phyloP scores from a whole-genome alignment of 257 asterid species.

The Rhazya stricta region DNA sequence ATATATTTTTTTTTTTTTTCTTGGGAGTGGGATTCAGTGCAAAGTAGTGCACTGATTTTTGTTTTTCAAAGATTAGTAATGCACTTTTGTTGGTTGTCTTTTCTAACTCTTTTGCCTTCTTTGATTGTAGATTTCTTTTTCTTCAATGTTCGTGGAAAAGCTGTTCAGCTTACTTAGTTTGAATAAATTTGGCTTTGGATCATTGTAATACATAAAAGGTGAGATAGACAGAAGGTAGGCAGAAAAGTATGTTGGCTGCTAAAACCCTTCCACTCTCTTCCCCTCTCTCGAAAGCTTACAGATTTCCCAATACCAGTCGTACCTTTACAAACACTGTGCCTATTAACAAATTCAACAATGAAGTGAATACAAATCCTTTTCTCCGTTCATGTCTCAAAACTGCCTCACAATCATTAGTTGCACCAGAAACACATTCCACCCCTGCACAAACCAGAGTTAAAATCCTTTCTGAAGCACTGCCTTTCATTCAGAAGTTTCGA shows the following conservation, averaged over 20 bases:
- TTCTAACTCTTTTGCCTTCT: not conserved
- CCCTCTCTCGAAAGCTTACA: conserved; percentile 16
- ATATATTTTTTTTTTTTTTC: not conserved
- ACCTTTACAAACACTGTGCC: conserved; percentile 17
- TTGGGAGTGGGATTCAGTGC: too few species aligned
- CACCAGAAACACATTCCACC: conserved; percentile 32
- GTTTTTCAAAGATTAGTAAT: not conserved
- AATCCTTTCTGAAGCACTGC: conserved; percentile 71
- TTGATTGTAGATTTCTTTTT: not conserved
- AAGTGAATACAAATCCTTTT: conserved; percentile 19
- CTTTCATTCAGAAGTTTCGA: conserved; percentile 68
- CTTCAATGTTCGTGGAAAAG: not conserved
- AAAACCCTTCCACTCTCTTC: conserved; percentile 38
- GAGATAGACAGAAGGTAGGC: conserved; percentile 4
- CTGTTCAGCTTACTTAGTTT: not conserved
- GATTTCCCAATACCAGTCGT: conserved; percentile 22
- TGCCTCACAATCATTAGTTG: conserved; percentile 29
- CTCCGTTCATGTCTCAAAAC: conserved; percentile 36
- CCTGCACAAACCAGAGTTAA: conserved; percentile 58
- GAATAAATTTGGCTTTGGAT: not conserved
- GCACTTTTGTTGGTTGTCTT: not conserved
- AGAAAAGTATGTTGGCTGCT: conserved; percentile 44
- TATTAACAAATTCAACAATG: conserved; percentile 8
- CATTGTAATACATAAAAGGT: not conserved
- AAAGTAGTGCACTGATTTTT: too few species aligned